Conservation (phyloP, 768 basidiomycete species). For the Boletus barrowsii region DNA sequence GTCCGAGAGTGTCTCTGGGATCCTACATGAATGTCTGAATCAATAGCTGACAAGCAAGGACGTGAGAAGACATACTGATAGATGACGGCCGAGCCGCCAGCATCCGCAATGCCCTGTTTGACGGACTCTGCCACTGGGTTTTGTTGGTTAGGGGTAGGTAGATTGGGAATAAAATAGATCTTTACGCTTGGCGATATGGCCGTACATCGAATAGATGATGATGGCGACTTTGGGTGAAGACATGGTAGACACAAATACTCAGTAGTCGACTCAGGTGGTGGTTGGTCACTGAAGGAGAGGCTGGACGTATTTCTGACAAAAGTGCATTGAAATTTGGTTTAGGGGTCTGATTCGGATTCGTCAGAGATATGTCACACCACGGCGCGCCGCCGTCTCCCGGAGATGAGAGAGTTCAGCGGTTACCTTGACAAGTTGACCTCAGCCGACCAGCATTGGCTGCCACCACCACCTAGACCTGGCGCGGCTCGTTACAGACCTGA, state of each 20-base stretch:
- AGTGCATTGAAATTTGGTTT: too few relatives aligned
- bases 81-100: conserved; percentile 50
- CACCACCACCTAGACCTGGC: too few relatives aligned
- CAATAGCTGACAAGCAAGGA: neutral
- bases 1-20: conserved; percentile 73
- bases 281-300: too few relatives aligned
- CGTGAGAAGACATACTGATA: conserved; percentile 44
- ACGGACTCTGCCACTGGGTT: conserved; percentile 56
- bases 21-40: conserved; percentile 37
- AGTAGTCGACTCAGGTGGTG: too few relatives aligned
- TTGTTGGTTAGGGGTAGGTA: conserved; percentile 1
- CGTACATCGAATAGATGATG: conserved; percentile 71
- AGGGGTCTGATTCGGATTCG: neutral
- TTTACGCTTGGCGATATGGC: conserved; percentile 68
- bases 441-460: too few relatives aligned
- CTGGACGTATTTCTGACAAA: too few relatives aligned
- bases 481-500: too few relatives aligned
- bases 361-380: neutral
- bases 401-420: too few relatives aligned
- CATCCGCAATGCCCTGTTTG: conserved; percentile 43
- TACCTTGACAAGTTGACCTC: too few relatives aligned
- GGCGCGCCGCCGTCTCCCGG: too few relatives aligned
- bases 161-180: neutral
- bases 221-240: conserved; percentile 61
- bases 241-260: conserved; percentile 25